phyloP scores from a whole-genome alignment of 352 stramenopile genomes.

The Thraustotheca clavata region DNA sequence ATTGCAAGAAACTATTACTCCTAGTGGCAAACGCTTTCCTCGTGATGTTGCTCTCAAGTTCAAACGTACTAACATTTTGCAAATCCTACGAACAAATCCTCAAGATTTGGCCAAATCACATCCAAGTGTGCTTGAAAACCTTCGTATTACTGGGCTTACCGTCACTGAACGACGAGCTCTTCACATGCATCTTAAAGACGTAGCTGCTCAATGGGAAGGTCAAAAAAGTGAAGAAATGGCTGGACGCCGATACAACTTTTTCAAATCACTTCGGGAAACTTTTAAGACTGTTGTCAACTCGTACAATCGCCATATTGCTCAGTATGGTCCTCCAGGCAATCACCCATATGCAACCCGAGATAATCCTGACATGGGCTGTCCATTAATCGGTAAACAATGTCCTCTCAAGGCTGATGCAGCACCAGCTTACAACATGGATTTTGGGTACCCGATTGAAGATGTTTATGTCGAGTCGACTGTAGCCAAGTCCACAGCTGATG shows the following conservation, averaged over 20 bases:
- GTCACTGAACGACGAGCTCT: slow-evolving; percentile 87
- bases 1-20: slow-evolving; percentile 48
- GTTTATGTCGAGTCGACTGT: slow-evolving; percentile 71
- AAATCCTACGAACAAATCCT: slow-evolving; percentile 82
- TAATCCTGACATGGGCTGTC: slow-evolving; percentile 71
- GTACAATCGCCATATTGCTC: slow-evolving; percentile 84
- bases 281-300: slow-evolving; percentile 90
- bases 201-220: slow-evolving; percentile 80
- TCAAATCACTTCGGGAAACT: slow-evolving; percentile 87
- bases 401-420: slow-evolving; percentile 78
- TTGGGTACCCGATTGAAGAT: slow-evolving; percentile 72
- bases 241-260: slow-evolving; percentile 89
- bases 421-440: slow-evolving; percentile 66
- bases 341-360: slow-evolving; percentile 83
- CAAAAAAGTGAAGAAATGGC: slow-evolving; percentile 89
- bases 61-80: slow-evolving; percentile 89
- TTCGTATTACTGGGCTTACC: slow-evolving; percentile 85
- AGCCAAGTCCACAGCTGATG: slow-evolving; percentile 55
- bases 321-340: slow-evolving; percentile 85
- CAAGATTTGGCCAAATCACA: slow-evolving; percentile 84
- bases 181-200: slow-evolving; percentile 75
- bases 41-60: slow-evolving; percentile 83
- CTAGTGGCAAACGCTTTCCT: slow-evolving; percentile 72
- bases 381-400: slow-evolving; percentile 86
- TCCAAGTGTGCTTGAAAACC: slow-evolving; percentile 84